Conservation (phyloP, 768 basidiomycete species). For the Mycena galericulata region DNA sequence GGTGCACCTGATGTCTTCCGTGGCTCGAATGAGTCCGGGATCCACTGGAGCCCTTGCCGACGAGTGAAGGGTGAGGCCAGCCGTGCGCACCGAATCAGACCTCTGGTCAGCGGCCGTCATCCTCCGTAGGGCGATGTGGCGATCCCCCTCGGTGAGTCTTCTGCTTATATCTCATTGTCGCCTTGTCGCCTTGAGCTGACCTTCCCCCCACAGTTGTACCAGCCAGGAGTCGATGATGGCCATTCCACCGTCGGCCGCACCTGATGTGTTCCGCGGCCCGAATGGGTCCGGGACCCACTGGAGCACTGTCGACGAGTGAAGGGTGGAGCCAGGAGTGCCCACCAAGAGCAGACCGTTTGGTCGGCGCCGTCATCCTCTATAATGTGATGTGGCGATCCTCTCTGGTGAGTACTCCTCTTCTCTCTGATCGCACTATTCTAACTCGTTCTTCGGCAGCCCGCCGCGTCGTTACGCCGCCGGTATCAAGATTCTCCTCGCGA, state of each 20-base stretch:
- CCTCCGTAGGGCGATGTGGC: slow-evolving; percentile 7
- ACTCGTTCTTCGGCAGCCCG: too few species aligned
- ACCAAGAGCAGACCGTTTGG: background rate
- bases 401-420: background rate
- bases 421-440: too few species aligned
- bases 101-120: background rate
- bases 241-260: background rate
- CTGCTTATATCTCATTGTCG: background rate
- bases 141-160: background rate
- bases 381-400: background rate
- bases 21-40: background rate
- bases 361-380: background rate
- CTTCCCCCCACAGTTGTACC: background rate
- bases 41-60: background rate
- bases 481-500: too few species aligned
- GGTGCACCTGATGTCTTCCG: background rate
- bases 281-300: background rate
- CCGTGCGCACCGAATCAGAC: slow-evolving; percentile 2
- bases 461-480: too few species aligned
- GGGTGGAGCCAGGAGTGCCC: background rate
- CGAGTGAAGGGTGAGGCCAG: slow-evolving; percentile 3
- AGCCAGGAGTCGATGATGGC: background rate
- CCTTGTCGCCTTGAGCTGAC: background rate
- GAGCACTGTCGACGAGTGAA: background rate
- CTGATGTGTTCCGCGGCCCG: background rate